Conservation (phyloP, 768 basidiomycete species). For the Bullera alba region DNA sequence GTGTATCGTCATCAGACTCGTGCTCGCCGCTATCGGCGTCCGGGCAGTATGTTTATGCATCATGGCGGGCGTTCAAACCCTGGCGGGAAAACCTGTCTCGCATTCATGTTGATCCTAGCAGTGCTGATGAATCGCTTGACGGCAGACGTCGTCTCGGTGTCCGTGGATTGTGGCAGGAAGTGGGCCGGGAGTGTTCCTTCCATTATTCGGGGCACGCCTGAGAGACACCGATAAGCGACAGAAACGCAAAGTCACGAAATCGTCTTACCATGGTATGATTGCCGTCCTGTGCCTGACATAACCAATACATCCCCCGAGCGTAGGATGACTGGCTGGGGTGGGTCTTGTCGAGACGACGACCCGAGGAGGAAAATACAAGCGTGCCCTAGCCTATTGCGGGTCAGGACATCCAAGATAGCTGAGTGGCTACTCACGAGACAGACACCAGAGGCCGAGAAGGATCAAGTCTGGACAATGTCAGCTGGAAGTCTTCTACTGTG, state of each 20-base stretch:
- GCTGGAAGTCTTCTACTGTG: neutral
- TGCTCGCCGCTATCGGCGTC: too few relatives aligned
- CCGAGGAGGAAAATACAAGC: conserved; percentile 87
- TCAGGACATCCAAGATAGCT: neutral
- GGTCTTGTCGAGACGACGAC: conserved; percentile 64
- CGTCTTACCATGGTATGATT: conserved; percentile 82
- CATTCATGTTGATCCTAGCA: conserved; percentile 77
- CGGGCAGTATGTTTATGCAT: neutral
- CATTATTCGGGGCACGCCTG: conserved; percentile 81
- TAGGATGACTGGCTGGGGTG: conserved; percentile 73
- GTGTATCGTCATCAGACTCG: too few relatives aligned
- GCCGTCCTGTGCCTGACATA: conserved; percentile 82
- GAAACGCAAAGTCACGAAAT: neutral
- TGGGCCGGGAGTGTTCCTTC: conserved; percentile 64
- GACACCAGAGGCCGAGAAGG: conserved; percentile 87
- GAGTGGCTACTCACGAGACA: conserved; percentile 62
- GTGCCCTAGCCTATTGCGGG: conserved; percentile 64
- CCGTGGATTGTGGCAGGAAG: conserved; percentile 37
- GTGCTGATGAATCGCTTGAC: conserved; percentile 32
- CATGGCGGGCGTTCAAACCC: conserved; percentile 18
- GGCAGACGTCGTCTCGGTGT: conserved; percentile 10
- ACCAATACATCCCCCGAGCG: conserved; percentile 86
- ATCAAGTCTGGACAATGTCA: conserved; percentile 53
- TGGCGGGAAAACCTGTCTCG: conserved; percentile 57
- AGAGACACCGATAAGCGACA: neutral